Evolutionary conservation across 306 rosid species (phyloP).

Genomic region (Inga laurina): DNA sequence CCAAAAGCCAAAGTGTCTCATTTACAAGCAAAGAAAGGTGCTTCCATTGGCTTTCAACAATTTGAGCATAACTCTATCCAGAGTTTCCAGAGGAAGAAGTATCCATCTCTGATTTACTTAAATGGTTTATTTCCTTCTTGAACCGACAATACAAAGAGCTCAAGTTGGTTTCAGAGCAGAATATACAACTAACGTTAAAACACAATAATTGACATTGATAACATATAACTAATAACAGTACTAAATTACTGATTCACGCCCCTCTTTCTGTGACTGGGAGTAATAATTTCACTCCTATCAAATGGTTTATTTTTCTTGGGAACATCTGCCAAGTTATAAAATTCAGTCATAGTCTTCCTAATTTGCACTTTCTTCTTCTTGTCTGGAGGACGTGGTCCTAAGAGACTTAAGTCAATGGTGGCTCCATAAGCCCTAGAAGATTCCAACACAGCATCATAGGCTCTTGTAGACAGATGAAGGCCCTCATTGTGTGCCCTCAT

Average conservation of each 20-base stretch:
- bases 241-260: constrained; percentile 23
- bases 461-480: constrained; percentile 63
- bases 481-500: constrained; percentile 68
- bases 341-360: constrained; percentile 43
- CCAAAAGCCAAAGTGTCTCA: no score
- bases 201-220: constrained; percentile 31
- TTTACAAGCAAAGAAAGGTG: no score
- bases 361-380: constrained; percentile 40
- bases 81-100: not conserved
- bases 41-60: not conserved
- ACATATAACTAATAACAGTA: constrained; percentile 11
- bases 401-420: constrained; percentile 47
- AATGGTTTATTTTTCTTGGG: constrained; percentile 42
- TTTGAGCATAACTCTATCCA: constrained; percentile 1
- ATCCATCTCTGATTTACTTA: constrained; percentile 23
- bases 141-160: constrained; percentile 23
- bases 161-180: constrained; percentile 16
- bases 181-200: constrained; percentile 42
- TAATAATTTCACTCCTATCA: constrained; percentile 43
- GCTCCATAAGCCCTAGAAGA: constrained; percentile 60
- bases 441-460: constrained; percentile 67
- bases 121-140: not conserved
- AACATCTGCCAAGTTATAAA: constrained; percentile 46
- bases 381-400: constrained; percentile 77
- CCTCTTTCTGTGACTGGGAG: constrained; percentile 32